Evolutionary conservation across 805 yeast species (phyloP), one percentile per base, ranked within the genome.

Genomic region (Ogataea pilisensis): DNA sequence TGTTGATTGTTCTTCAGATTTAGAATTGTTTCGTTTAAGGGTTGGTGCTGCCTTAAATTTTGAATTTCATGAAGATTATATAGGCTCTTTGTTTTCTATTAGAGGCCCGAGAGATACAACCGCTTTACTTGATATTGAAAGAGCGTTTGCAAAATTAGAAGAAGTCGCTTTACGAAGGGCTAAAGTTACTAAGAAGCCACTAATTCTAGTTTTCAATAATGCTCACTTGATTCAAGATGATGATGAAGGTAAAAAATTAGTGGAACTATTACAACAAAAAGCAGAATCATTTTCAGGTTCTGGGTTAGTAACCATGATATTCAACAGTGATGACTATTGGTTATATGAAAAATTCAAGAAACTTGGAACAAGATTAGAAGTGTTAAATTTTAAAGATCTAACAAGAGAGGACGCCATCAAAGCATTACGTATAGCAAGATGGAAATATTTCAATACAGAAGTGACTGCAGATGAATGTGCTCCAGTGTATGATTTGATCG

Each of bases 311-410:
- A 68, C 72, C 0, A 76, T 85, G 62, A 68, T 85, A 11, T 85
- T 85, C 67, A 83, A 83, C 52, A 76, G 85, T 45, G 95, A 85
- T 58, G 95, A 86, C 53, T 86, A 86, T 61, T 86, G 95, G 95
- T 73, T 86, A 1, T 86, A 84, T 58, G 93, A 85, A 51, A 75
- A 88, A 41, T 65, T 86, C 48, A 82, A 82, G 52, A 72, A 72
- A 40, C 65, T 82, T 16, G 86, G 89, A 0, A 86, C 95, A 0
- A 69, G 91, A 26, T 61, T 86, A 34, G 93, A 86, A 39, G 78
- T 85, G 18, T 65, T 86, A 39, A 79, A 82, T 44, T 82, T 85
- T 28, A 68, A 77, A 36, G 86, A 85, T 54, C 72, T 86, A 43
- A 64, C 66, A 29, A 64, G 86, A 16, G 34, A 37, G 0, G 80